Evolutionary conservation across 306 rosid species (phyloP), one percentile per base, ranked within the genome.

Genomic region (Arachis hypogaea): DNA sequence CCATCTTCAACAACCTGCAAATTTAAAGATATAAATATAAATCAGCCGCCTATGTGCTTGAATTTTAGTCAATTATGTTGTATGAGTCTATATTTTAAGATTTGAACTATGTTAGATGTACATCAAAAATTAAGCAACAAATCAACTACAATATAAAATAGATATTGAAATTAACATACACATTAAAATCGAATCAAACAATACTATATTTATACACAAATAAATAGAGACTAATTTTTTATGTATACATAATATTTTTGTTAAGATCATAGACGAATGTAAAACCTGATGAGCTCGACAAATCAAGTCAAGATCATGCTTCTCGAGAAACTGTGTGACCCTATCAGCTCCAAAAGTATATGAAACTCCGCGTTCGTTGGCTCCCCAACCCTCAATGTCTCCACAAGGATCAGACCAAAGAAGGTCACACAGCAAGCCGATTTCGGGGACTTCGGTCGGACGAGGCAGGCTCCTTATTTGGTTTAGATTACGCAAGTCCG

Each of bases 1-100:
- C 83, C 86, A 28, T 83, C 86, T 59, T 83, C 81, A 58, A 83
- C 86, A 59, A 83, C 86, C 86, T 83, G 46, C 42, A 73, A 66
- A 33, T 33, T 4, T 2, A 43, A 33, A 18, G 49, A 7, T 22
- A 22, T 22, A 22, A 62, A 71, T 4, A 63, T 38, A 50, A 50
- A 61, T n/a, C 38, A 54, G 9, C 47, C 49, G 11, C 7, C 43
- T 55, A 55, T 9, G 55, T 33, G 22, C 60, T 54, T 30, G 5
- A 63, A 63, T 50, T 16, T 4, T 50, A 18, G 11, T 50, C 60
- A 16, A 44, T 5, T 41, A 33, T 33, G 3, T 2, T 1, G 8
- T 5, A 59, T 8, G 47, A 22, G 14, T 72, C 11, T 46, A 47
- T 14, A 30, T 7, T 33, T 33, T 22, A 33, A 33, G 38, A 22